A percentile compares a stretch with the other conserved stretches of the same genome.
Evolutionary conservation across 2,329 filamentous ascomycete genomes (phyloP).

Genomic region (Fusarium drepaniforme): DNA sequence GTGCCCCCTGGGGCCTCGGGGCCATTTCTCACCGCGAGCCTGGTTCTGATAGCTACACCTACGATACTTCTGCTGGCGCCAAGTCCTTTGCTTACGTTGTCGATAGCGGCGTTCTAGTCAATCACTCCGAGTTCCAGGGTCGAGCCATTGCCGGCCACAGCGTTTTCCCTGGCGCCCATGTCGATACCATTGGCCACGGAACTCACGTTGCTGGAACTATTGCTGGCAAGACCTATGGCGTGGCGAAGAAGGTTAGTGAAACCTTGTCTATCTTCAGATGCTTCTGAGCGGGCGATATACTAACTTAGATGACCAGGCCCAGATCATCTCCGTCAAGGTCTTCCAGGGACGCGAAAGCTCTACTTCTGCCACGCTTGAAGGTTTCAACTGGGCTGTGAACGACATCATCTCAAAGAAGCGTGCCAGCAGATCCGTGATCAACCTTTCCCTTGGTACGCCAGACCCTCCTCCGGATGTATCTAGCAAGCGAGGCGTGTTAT

Average conservation of each 20-base stretch:
- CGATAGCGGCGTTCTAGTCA: constrained; percentile 16
- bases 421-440: constrained; percentile 53
- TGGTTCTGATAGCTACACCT: constrained; percentile 21
- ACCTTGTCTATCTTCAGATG: neutral
- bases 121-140: constrained; percentile 27
- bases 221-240: constrained; percentile 40
- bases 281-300: neutral
- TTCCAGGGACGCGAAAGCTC: constrained; percentile 42
- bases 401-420: constrained; percentile 48
- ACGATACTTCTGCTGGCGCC: constrained; percentile 23
- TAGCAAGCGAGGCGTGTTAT: neutral
- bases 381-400: constrained; percentile 51
- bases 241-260: constrained; percentile 48
- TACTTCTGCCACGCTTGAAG: constrained; percentile 45
- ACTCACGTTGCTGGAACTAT: constrained; percentile 13
- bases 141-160: constrained; percentile 24
- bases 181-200: constrained; percentile 26
- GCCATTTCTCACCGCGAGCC: constrained; percentile 25
- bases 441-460: constrained; percentile 55
- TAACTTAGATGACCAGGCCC: constrained; percentile 32
- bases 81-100: constrained; percentile 31
- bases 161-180: constrained; percentile 2
- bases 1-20: constrained; percentile 26
- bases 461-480: neutral
- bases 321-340: constrained; percentile 58